Evolutionary conservation across 2,329 filamentous ascomycete genomes (phyloP), one percentile per base, ranked within the genome.

Genomic region (Gnomoniopsis smithogilvyi): DNA sequence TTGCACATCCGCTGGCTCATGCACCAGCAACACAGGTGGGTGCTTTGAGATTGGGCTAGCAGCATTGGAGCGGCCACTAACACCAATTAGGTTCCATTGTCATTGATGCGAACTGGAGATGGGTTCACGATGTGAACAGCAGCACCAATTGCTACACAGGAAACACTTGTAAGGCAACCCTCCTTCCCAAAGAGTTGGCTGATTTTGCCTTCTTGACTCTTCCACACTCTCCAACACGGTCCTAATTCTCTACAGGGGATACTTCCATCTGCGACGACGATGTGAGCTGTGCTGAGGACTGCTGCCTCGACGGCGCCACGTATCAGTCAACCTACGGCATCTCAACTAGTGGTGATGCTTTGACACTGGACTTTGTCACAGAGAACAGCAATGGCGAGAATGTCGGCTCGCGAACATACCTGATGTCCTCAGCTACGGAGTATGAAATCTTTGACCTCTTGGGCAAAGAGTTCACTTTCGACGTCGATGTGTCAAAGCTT

Each of bases 401-500:
- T 67, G 67, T 82, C 49, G 79, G 79, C 22, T 76, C 83, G 54
- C 82, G 88, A 65, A 73, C 87, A 46, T 91, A 89, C 70, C 78
- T 90, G 62, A 82, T 90, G 76, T 80, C 81, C 66, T 75, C 78
- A 54, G 81, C 85, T 48, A 78, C 76, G 64, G 82, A 80, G 60
- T 91, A 91, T 72, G 74, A 89, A 74, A 79, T 81, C 68, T 86
- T 90, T 74, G 79, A 83, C 59, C 77, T 90, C 59, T 76, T 85
- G 56, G 85, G 84, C 72, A 80, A 87, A 67, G 88, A 91, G 72
- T 86, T 91, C 73, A 86, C 85, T 56, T 89, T 91, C 63, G 87
- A 90, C 57, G 87, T 90, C 24, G 88, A 91, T 69, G 83, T 89
- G 48, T 89, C 86, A 45, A 80, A 81, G 65, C 76, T 89, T 19